Conservation (phyloP, 768 basidiomycete species). For the Tricholoma saponaceum region DNA sequence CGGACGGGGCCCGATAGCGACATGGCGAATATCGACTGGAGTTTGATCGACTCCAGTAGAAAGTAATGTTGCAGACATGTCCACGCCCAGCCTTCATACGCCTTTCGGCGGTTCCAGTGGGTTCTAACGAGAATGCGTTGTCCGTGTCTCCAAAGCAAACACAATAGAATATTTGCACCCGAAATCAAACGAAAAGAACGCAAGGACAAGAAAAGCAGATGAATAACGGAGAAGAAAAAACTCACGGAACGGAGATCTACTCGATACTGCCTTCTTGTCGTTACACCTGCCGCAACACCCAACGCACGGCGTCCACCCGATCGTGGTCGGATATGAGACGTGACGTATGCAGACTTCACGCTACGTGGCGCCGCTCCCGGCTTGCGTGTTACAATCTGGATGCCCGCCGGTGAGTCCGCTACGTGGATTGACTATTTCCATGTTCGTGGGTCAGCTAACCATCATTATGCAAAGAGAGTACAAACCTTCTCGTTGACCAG, state of each 20-base stretch:
- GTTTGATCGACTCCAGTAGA: constrained; percentile 58
- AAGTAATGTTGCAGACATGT: constrained; percentile 82
- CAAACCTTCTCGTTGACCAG: constrained; percentile 77
- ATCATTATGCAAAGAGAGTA: background rate
- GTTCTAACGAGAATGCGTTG: constrained; percentile 88
- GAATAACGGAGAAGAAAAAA: constrained; percentile 10
- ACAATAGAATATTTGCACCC: constrained; percentile 3
- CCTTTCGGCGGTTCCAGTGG: constrained; percentile 66
- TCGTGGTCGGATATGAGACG: constrained; percentile 56
- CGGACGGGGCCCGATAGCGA: constrained; percentile 79
- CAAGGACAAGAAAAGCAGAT: background rate
- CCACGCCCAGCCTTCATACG: constrained; percentile 88
- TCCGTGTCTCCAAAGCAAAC: constrained; percentile 10
- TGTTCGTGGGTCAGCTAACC: background rate
- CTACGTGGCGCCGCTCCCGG: constrained; percentile 48
- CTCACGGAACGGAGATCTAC: constrained; percentile 77
- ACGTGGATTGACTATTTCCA: constrained; percentile 60
- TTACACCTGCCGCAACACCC: constrained; percentile 52
- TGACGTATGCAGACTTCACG: constrained; percentile 45
- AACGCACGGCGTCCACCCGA: constrained; percentile 69
- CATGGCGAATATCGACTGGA: constrained; percentile 52
- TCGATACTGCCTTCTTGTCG: constrained; percentile 67
- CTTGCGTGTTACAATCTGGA: constrained; percentile 66
- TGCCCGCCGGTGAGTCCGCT: constrained; percentile 45
- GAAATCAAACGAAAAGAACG: constrained; percentile 8